Evolutionary conservation across 768 basidiomycete species (phyloP).

Genomic region (Tremella yokohamensis): DNA sequence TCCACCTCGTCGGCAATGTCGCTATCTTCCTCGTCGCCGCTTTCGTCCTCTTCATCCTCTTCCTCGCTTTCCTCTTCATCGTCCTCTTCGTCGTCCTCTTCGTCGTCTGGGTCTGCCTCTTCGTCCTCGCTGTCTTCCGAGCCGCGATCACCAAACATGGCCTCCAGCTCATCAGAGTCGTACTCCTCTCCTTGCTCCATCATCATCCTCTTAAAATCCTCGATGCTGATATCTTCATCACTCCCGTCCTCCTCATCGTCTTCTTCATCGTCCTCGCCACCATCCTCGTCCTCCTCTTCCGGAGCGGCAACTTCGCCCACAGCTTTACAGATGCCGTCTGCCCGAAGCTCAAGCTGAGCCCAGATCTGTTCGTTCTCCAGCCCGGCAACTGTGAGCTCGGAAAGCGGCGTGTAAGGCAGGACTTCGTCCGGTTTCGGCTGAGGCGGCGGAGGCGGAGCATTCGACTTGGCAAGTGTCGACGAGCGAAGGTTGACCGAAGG

Average conservation of each 20-base stretch:
- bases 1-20: conserved; percentile 9
- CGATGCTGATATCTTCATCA: conserved; percentile 32
- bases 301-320: conserved; percentile 58
- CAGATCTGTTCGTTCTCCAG: conserved; percentile 86
- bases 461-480: conserved; percentile 47
- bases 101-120: conserved; percentile 30
- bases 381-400: conserved; percentile 68
- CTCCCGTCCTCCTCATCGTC: conserved; percentile 22
- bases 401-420: conserved; percentile 63
- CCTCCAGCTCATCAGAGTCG: conserved; percentile 18
- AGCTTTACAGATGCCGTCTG: conserved; percentile 65
- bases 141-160: conserved; percentile 17
- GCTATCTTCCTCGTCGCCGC: conserved; percentile 16
- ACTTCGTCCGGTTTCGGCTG: conserved; percentile 34
- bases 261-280: conserved; percentile 35
- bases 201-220: conserved; percentile 13
- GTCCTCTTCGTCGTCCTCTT: conserved; percentile 45
- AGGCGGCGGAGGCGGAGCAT: conserved; percentile 52
- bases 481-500: conserved; percentile 61
- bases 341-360: conserved; percentile 84
- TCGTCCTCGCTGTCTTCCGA: conserved; percentile 10
- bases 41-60: conserved; percentile 18
- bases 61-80: conserved; percentile 23
- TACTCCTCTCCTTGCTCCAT: conserved; percentile 24
- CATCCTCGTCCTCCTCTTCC: conserved; percentile 49